Evolutionary conservation across 495 filamentous ascomycete species (phyloP).

Genomic region (Penicillium argentinense): DNA sequence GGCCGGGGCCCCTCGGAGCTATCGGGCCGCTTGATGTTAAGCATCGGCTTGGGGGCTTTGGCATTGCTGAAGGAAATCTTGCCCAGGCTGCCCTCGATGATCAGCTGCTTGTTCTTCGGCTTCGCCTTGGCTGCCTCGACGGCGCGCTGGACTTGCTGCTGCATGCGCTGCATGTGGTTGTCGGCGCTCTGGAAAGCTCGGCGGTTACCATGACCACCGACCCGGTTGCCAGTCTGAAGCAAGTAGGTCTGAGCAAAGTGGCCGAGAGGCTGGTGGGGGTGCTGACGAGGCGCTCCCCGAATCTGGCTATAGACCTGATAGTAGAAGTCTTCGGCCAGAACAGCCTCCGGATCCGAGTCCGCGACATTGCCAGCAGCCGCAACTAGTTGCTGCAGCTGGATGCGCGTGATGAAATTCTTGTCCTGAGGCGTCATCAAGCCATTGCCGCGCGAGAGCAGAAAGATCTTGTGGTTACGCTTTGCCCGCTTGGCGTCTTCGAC

Average conservation of each 20-base stretch:
- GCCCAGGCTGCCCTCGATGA: conserved; percentile 95
- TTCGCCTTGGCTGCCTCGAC: conserved; percentile 96
- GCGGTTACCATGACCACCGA: conserved; percentile 60
- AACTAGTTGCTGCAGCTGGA: conserved; percentile 94
- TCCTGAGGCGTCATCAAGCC: conserved; percentile 98
- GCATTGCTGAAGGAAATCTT: conserved; percentile 99
- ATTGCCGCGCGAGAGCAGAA: conserved; percentile 87
- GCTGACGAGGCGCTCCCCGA: conserved; percentile 79
- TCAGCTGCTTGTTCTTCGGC: conserved; percentile 97
- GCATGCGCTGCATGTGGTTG: conserved; percentile 98
- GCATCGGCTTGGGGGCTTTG: conserved; percentile 88
- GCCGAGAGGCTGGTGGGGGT: conserved; percentile 85
- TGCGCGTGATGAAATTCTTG: conserved; percentile 98
- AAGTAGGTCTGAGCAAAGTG: conserved; percentile 98
- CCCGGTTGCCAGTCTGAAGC: conserved; percentile 82
- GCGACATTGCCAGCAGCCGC: conserved; percentile 83
- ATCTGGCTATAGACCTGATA: conserved; percentile 97
- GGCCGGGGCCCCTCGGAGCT: conserved; percentile 53
- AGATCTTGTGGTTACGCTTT: conserved; percentile 98
- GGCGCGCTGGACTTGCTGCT: conserved; percentile 95
- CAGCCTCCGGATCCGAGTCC: conserved; percentile 75
- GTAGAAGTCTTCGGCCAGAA: conserved; percentile 91
- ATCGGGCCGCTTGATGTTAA: conserved; percentile 93
- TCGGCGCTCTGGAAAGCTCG: conserved; percentile 76
- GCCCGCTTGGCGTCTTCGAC: conserved; percentile 91